A percentile compares a stretch with the other conserved stretches of the same genome.
phyloP scores from a whole-genome alignment of 768 basidiomycete genomes.

The Russula griseocarnosa region DNA sequence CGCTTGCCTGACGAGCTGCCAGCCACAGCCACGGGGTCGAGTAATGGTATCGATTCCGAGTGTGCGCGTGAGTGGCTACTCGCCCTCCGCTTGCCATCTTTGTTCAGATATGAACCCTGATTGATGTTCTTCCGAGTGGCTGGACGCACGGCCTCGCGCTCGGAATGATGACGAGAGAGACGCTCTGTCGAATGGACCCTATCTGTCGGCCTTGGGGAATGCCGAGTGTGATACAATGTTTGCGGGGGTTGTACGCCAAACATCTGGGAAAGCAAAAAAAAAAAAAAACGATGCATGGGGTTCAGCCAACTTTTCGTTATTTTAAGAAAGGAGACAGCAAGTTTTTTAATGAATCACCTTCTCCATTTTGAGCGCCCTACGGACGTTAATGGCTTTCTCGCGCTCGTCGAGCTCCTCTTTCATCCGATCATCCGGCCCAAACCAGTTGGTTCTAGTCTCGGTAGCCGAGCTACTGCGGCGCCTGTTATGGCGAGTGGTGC shows the following conservation, averaged over 20 bases:
- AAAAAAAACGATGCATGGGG: background rate
- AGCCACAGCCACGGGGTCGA: conserved; percentile 33
- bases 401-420: conserved; percentile 66
- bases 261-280: conserved; percentile 44
- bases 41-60: conserved; percentile 57
- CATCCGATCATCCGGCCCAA: conserved; percentile 54
- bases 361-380: conserved; percentile 83
- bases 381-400: conserved; percentile 77
- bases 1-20: conserved; percentile 17
- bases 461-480: conserved; percentile 53
- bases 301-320: background rate
- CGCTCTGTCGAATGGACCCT: conserved; percentile 19
- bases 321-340: background rate
- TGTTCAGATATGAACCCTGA: conserved; percentile 46
- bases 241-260: conserved; percentile 81
- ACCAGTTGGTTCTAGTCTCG: conserved; percentile 47
- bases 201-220: conserved; percentile 36
- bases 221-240: conserved; percentile 64
- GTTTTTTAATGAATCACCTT: conserved; percentile 49
- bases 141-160: conserved; percentile 22
- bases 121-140: conserved; percentile 46
- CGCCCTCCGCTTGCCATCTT: conserved; percentile 37
- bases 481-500: conserved; percentile 38
- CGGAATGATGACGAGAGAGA: background rate
- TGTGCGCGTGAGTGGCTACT: conserved; percentile 34